phyloP scores from a whole-genome alignment of 2,329 filamentous ascomycete species.

The Scortechinia acanthostroma region DNA sequence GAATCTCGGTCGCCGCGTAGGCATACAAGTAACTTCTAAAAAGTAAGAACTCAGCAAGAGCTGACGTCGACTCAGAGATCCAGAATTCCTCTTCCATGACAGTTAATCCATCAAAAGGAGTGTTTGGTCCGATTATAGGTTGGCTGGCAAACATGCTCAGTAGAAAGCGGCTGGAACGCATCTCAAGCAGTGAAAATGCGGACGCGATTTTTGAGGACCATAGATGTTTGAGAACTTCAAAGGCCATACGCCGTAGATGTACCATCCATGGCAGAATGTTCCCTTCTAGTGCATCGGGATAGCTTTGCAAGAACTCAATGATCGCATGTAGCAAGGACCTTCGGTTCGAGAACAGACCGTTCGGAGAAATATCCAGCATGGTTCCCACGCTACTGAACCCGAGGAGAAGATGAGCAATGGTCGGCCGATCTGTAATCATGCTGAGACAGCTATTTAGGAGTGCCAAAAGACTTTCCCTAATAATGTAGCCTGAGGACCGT shows the following conservation, averaged over 20 bases:
- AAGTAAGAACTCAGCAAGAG: conserved; percentile 46
- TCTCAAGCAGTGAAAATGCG: conserved; percentile 41
- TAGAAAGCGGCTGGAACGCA: conserved; percentile 43
- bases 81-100: conserved; percentile 40
- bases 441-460: conserved; percentile 50
- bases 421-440: conserved; percentile 44
- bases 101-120: conserved; percentile 40
- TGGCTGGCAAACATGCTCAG: conserved; percentile 39
- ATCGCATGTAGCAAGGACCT: conserved; percentile 51
- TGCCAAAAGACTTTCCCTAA: conserved; percentile 46
- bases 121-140: conserved; percentile 35
- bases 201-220: conserved; percentile 50
- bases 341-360: conserved; percentile 41
- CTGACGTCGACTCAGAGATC: conserved; percentile 36
- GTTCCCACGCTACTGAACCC: conserved; percentile 48
- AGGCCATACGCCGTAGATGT: conserved; percentile 30
- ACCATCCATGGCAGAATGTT: conserved; percentile 33
- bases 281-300: conserved; percentile 36
- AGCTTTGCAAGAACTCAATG: conserved; percentile 38
- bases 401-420: conserved; percentile 52
- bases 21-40: conserved; percentile 46
- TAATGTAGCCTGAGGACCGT: conserved; percentile 41
- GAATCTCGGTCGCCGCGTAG: conserved; percentile 48
- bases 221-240: conserved; percentile 43
- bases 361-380: conserved; percentile 35